phyloP scores from a whole-genome alignment of 139 green algal genomes.

The Marvania coccoides region DNA sequence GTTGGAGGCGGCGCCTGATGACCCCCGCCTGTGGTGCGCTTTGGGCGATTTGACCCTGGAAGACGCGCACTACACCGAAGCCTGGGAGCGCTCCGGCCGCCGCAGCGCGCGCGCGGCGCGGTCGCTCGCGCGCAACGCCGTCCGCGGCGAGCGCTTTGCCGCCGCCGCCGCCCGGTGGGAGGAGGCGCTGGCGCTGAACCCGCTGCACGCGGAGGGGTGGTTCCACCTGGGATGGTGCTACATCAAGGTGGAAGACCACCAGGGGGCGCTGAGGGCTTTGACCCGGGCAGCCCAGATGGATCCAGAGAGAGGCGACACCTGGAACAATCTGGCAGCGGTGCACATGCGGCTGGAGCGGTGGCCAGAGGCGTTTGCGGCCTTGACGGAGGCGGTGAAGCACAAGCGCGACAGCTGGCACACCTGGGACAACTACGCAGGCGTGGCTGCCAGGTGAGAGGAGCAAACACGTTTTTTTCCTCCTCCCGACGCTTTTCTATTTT shows the following conservation, averaged over 20 bases:
- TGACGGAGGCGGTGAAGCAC: constrained; percentile 57
- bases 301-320: constrained; percentile 81
- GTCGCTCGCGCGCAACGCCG: constrained; percentile 47
- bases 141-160: constrained; percentile 34
- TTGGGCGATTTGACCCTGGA: constrained; percentile 83
- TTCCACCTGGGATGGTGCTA: constrained; percentile 78
- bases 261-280: constrained; percentile 50
- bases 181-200: constrained; percentile 72
- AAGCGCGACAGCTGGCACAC: constrained; percentile 79
- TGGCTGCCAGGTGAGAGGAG: neutral
- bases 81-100: constrained; percentile 62
- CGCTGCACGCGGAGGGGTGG: constrained; percentile 79
- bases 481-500: too few species aligned
- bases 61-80: constrained; percentile 56
- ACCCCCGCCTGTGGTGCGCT: constrained; percentile 78
- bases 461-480: too few species aligned
- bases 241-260: constrained; percentile 45
- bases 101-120: constrained; percentile 64
- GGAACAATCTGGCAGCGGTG: constrained; percentile 92
- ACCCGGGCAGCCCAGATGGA: constrained; percentile 64
- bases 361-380: constrained; percentile 25
- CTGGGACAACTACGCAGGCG: constrained; percentile 80
- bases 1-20: constrained; percentile 59
- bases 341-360: constrained; percentile 49
- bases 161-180: constrained; percentile 58